These are phyloP conservation scores for Terfezia boudieri DNA, from an alignment of 495 filamentous ascomycete species.

Conservation along the genomic window DNA sequence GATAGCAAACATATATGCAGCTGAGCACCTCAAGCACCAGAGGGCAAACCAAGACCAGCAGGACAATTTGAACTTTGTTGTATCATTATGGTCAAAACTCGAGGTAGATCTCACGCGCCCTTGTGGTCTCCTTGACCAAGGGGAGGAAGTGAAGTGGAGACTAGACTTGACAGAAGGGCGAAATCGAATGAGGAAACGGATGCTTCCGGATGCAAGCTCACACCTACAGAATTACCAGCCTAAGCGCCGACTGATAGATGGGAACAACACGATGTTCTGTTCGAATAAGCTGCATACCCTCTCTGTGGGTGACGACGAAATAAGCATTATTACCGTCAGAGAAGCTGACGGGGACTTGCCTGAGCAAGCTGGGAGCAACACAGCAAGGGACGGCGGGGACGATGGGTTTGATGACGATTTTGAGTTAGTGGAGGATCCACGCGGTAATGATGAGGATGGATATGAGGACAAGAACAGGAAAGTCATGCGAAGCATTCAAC, in stretches of 20 bases:
- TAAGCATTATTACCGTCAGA: constrained; percentile 16
- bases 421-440: constrained; percentile 64
- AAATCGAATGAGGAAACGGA: constrained; percentile 77
- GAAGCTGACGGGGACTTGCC: constrained; percentile 12
- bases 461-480: constrained; percentile 96
- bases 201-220: constrained; percentile 49
- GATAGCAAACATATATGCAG: constrained; percentile 82
- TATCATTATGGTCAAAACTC: constrained; percentile 48
- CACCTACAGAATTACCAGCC: constrained; percentile 63
- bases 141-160: constrained; percentile 50
- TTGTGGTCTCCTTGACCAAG: constrained; percentile 52
- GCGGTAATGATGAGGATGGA: constrained; percentile 59
- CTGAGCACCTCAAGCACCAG: constrained; percentile 80
- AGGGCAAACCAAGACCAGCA: constrained; percentile 73
- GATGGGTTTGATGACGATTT: constrained; percentile 62
- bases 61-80: constrained; percentile 56
- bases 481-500: constrained; percentile 83
- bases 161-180: constrained; percentile 88
- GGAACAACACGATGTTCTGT: constrained; percentile 10
- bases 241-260: constrained; percentile 31
- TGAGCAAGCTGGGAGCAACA: constrained; percentile 11
- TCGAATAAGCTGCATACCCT: constrained; percentile 16
- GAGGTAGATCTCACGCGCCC: constrained; percentile 50
- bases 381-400: constrained; percentile 24
- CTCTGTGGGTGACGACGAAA: constrained; percentile 19